These are phyloP conservation scores for Bacidia gigantensis DNA, from an alignment of 495 filamentous ascomycete genomes.

Conservation along the genomic window DNA sequence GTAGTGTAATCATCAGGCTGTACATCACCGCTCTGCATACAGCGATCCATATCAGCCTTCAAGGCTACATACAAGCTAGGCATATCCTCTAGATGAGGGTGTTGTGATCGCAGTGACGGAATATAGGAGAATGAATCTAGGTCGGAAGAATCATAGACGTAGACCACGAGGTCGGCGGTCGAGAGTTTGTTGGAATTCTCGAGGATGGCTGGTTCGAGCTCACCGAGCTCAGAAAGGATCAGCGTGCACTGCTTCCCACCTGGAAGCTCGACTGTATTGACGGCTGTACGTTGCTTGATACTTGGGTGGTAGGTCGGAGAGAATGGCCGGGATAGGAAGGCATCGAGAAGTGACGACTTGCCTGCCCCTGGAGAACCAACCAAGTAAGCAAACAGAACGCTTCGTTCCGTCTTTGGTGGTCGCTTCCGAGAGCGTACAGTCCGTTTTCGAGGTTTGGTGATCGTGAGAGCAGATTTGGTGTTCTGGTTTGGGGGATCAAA, in stretches of 20 bases:
- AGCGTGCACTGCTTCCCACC: slow-evolving; percentile 96
- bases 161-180: slow-evolving; percentile 84
- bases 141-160: slow-evolving; percentile 91
- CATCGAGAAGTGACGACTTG: slow-evolving; percentile 78
- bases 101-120: slow-evolving; percentile 59
- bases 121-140: slow-evolving; percentile 91
- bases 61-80: slow-evolving; percentile 83
- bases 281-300: slow-evolving; percentile 81
- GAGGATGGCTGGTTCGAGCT: slow-evolving; percentile 81
- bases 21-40: slow-evolving; percentile 75
- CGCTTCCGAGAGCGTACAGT: slow-evolving; percentile 36
- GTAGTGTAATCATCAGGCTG: slow-evolving; percentile 90
- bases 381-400: slow-evolving; percentile 94
- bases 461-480: slow-evolving; percentile 70
- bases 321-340: slow-evolving; percentile 81
- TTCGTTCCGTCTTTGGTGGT: slow-evolving; percentile 76
- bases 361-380: slow-evolving; percentile 69
- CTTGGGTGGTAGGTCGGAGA: slow-evolving; percentile 80
- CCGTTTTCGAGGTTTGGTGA: slow-evolving; percentile 81
- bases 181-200: slow-evolving; percentile 88
- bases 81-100: slow-evolving; percentile 71
- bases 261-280: slow-evolving; percentile 91
- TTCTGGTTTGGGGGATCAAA: slow-evolving; percentile 54
- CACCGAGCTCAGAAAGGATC: slow-evolving; percentile 90
- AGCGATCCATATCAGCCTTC: slow-evolving; percentile 90